Evolutionary conservation across 306 rosid genomes (phyloP).

Genomic region (Medicago arabica): DNA sequence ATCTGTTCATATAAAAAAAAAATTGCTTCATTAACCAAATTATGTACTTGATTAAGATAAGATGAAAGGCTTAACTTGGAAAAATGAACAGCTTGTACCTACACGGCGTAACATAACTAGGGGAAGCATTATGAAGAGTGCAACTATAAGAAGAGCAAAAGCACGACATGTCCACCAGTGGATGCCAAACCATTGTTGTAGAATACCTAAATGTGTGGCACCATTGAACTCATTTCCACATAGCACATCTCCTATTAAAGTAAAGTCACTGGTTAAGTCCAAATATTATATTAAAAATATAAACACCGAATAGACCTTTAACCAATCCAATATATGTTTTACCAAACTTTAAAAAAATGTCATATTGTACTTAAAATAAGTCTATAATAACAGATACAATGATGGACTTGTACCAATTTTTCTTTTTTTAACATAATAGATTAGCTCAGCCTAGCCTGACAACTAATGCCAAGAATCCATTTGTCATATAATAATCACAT

Average conservation of each 20-base stretch:
- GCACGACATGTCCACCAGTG: conserved; percentile 72
- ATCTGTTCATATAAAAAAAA: conserved; percentile 39
- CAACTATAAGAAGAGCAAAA: conserved; percentile 52
- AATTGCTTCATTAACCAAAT: background rate
- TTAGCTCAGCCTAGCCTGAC: too few relatives aligned
- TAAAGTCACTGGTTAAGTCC: background rate
- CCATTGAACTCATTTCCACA: conserved; percentile 58
- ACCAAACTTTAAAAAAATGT: too few relatives aligned
- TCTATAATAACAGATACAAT: too few relatives aligned
- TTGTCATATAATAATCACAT: too few relatives aligned
- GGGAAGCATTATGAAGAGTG: conserved; percentile 56
- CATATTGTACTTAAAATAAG: too few relatives aligned
- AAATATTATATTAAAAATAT: too few relatives aligned
- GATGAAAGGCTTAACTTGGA: background rate
- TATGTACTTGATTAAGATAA: conserved; percentile 1
- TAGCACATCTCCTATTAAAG: conserved; percentile 57
- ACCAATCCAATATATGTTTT: too few relatives aligned
- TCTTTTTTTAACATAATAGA: too few relatives aligned
- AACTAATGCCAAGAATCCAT: too few relatives aligned
- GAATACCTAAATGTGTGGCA: conserved; percentile 51
- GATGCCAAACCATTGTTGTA: conserved; percentile 69
- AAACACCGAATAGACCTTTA: too few relatives aligned
- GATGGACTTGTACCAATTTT: too few relatives aligned
- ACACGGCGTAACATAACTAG: conserved; percentile 54
- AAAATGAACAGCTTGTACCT: conserved; percentile 39